These are phyloP conservation scores for Cyclotella atomus DNA, from an alignment of 108 stramenopile genomes.

Conservation along the genomic window DNA sequence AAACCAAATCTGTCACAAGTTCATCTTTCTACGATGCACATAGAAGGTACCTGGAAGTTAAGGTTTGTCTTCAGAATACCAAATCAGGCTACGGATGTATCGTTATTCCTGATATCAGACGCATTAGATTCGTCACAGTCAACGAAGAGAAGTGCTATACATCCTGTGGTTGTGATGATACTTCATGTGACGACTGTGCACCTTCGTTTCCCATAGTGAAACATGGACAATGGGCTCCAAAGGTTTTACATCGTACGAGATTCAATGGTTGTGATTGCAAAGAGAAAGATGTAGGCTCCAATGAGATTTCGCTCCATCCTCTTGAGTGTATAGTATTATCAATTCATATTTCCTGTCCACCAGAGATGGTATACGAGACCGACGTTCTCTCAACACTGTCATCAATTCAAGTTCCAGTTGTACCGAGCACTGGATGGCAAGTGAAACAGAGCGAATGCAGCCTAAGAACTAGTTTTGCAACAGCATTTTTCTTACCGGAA, in stretches of 20 bases:
- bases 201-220: constrained; percentile 24
- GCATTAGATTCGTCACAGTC: constrained; percentile 23
- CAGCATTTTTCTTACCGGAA: constrained; percentile 34
- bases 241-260: constrained; percentile 15
- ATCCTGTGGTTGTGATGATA: constrained; percentile 17
- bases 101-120: background rate
- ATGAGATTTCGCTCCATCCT: constrained; percentile 21
- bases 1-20: constrained; percentile 18
- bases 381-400: constrained; percentile 46
- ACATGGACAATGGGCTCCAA: constrained; percentile 44
- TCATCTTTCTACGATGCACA: constrained; percentile 16
- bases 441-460: background rate
- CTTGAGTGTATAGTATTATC: constrained; percentile 43
- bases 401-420: constrained; percentile 37
- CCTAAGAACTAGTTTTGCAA: constrained; percentile 9
- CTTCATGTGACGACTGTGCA: background rate
- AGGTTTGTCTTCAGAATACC: constrained; percentile 45
- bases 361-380: constrained; percentile 29
- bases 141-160: constrained; percentile 34
- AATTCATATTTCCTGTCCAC: constrained; percentile 39
- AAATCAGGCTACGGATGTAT: constrained; percentile 35
- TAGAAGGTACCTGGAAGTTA: constrained; percentile 33
- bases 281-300: constrained; percentile 2
- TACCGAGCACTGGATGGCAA: background rate
- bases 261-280: background rate